phyloP scores from a whole-genome alignment of 768 basidiomycete species.

The Mycena crocata region DNA sequence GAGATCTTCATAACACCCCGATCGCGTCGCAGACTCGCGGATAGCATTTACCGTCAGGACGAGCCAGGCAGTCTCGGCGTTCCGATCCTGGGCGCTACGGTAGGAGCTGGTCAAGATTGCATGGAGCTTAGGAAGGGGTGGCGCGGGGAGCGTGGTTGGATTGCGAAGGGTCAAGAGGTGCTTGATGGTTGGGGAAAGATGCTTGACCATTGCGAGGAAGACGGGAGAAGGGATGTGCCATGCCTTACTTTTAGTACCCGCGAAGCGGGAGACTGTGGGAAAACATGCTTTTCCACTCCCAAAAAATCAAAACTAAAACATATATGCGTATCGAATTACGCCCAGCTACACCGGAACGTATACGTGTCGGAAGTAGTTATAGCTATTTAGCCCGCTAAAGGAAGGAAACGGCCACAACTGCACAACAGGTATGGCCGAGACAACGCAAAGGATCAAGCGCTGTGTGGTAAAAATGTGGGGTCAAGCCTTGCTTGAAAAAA shows the following conservation, averaged over 20 bases:
- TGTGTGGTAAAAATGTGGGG: slow-evolving; percentile 15
- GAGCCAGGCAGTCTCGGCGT: slow-evolving; percentile 83
- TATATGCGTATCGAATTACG: slow-evolving; percentile 16
- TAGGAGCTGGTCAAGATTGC: slow-evolving; percentile 71
- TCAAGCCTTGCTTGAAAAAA: slow-evolving; percentile 20
- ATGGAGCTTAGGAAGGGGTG: slow-evolving; percentile 64
- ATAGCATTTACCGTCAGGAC: slow-evolving; percentile 72
- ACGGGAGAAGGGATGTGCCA: not conserved
- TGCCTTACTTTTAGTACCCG: too few species aligned
- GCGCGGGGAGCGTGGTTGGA: slow-evolving; percentile 68
- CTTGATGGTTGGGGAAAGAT: slow-evolving; percentile 76
- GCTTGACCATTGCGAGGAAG: slow-evolving; percentile 50
- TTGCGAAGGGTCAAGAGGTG: slow-evolving; percentile 76
- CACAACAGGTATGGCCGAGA: slow-evolving; percentile 32
- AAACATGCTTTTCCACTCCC: not conserved
- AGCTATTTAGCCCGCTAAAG: slow-evolving; percentile 30
- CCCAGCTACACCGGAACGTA: slow-evolving; percentile 22
- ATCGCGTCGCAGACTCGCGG: slow-evolving; percentile 19
- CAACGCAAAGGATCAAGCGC: slow-evolving; percentile 24
- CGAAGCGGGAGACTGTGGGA: too few species aligned
- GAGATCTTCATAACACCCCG: slow-evolving; percentile 23
- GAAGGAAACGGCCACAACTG: slow-evolving; percentile 27
- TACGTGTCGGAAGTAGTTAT: slow-evolving; percentile 28
- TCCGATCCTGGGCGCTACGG: slow-evolving; percentile 70
- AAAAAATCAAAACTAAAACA: not conserved